A percentile compares a stretch with the other conserved stretches of the same genome.
Evolutionary conservation across 2,329 filamentous ascomycete species (phyloP).

Genomic region (Penicillium sp.): DNA sequence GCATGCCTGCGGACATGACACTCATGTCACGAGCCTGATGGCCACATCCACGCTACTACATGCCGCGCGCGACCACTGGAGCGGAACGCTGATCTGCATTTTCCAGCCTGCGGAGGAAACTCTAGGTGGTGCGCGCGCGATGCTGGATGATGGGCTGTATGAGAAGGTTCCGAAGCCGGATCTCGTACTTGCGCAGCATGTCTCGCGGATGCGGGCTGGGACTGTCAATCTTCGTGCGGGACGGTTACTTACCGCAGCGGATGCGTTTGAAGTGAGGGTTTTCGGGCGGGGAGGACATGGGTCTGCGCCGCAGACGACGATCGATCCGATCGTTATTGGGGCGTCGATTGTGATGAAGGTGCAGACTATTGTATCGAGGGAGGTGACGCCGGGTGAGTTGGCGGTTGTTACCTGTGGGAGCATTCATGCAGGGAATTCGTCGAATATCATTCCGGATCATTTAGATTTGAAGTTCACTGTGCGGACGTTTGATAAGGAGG

Average conservation of each 20-base stretch:
- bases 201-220: slow-evolving; percentile 45
- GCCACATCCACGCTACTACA: slow-evolving; percentile 56
- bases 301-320: slow-evolving; percentile 41
- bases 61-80: slow-evolving; percentile 49
- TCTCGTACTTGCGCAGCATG: slow-evolving; percentile 58
- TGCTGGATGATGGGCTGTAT: slow-evolving; percentile 60
- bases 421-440: slow-evolving; percentile 44
- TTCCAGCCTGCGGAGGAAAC: slow-evolving; percentile 68
- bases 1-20: slow-evolving; percentile 70
- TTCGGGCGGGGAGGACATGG: slow-evolving; percentile 49
- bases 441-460: slow-evolving; percentile 50
- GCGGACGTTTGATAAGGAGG: slow-evolving; percentile 34
- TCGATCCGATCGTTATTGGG: slow-evolving; percentile 53
- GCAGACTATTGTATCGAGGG: slow-evolving; percentile 43
- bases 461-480: slow-evolving; percentile 46
- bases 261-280: slow-evolving; percentile 39
- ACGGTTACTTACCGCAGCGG: slow-evolving; percentile 36
- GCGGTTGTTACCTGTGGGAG: slow-evolving; percentile 49
- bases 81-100: slow-evolving; percentile 59
- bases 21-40: slow-evolving; percentile 62
- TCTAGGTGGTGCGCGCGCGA: slow-evolving; percentile 58
- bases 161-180: slow-evolving; percentile 57
- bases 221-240: slow-evolving; percentile 35
- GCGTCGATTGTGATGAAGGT: slow-evolving; percentile 42
- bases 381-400: slow-evolving; percentile 41